Conservation (phyloP, 2,329 filamentous ascomycete species). For the Passalora sequoiae region DNA sequence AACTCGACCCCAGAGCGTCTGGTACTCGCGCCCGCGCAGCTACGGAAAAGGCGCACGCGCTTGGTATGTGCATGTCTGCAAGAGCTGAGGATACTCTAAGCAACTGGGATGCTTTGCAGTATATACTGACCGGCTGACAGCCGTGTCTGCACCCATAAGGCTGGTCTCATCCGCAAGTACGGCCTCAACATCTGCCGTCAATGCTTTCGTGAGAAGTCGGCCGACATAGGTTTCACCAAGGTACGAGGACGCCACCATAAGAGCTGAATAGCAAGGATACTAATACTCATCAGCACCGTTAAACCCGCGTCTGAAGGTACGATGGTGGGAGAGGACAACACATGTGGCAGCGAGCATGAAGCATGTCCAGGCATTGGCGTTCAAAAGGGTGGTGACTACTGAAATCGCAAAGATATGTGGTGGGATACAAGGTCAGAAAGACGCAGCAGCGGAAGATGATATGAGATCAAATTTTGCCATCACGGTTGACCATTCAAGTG, state of each 20-base stretch:
- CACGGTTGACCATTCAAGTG: slow-evolving; percentile 1
- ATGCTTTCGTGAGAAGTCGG: slow-evolving; percentile 65
- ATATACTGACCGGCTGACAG: slow-evolving; percentile 42
- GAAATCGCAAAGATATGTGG: slow-evolving; percentile 8
- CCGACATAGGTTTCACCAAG: slow-evolving; percentile 66
- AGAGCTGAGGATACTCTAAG: slow-evolving; percentile 9
- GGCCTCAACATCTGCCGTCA: slow-evolving; percentile 78
- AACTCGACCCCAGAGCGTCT: slow-evolving; percentile 52
- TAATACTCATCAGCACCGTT: slow-evolving; percentile 31
- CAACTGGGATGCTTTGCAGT: slow-evolving; percentile 14
- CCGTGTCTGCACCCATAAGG: slow-evolving; percentile 87
- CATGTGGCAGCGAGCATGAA: slow-evolving; percentile 12
- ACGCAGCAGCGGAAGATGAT: slow-evolving; percentile 17
- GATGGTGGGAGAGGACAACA: slow-evolving; percentile 8
- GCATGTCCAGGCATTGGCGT: slow-evolving; percentile 22
- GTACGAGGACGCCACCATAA: slow-evolving; percentile 34
- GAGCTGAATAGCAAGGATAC: slow-evolving; percentile 1
- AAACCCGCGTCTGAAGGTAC: slow-evolving; percentile 22
- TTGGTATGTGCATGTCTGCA: slow-evolving; percentile 62
- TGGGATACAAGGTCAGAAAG: slow-evolving; percentile 8
- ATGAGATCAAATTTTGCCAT: slow-evolving; percentile 6
- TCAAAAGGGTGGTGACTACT: slow-evolving; percentile 15
- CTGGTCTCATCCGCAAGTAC: slow-evolving; percentile 99
- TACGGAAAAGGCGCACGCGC: slow-evolving; percentile 94
- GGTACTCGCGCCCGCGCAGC: slow-evolving; percentile 95